phyloP scores from a whole-genome alignment of 2,329 filamentous ascomycete species.

The Fusarium verticillioides region DNA sequence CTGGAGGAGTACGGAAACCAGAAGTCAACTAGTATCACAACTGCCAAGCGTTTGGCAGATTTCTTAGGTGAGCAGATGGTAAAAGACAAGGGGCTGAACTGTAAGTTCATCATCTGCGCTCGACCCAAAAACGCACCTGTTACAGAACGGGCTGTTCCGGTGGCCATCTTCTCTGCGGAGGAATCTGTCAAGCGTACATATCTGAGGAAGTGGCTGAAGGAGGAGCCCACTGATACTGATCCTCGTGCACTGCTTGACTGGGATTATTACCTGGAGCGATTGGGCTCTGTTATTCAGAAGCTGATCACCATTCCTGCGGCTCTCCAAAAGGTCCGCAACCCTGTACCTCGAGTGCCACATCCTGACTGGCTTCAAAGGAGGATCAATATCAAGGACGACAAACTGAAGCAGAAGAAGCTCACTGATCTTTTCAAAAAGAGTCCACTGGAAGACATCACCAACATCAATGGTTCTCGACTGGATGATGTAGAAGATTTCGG shows the following conservation, averaged over 20 bases:
- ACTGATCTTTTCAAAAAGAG: conserved; percentile 80
- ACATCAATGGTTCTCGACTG: conserved; percentile 66
- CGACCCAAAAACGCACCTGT: conserved; percentile 89
- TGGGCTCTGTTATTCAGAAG: conserved; percentile 98
- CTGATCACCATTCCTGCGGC: conserved; percentile 98
- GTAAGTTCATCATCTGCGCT: conserved; percentile 98
- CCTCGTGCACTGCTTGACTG: conserved; percentile 91
- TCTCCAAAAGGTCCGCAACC: conserved; percentile 93
- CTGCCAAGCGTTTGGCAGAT: conserved; percentile 91
- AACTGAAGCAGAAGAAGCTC: conserved; percentile 98
- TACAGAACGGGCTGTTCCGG: conserved; percentile 92
- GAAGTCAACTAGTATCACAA: conserved; percentile 99
- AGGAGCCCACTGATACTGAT: conserved; percentile 91
- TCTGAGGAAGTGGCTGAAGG: conserved; percentile 93
- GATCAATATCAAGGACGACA: conserved; percentile 96
- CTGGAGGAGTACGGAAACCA: conserved; percentile 95
- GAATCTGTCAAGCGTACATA: conserved; percentile 88
- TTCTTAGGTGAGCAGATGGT: conserved; percentile 99
- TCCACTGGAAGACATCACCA: conserved; percentile 77
- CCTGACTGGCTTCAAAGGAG: conserved; percentile 96
- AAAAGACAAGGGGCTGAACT: conserved; percentile 98
- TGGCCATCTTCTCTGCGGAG: conserved; percentile 97
- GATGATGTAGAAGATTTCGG: conserved; percentile 87
- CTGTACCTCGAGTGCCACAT: conserved; percentile 91
- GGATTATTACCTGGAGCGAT: conserved; percentile 95